Evolutionary conservation across 228 moss, liverwort and hornwort genomes (phyloP).

Genomic region (Sphagnum fallax): DNA sequence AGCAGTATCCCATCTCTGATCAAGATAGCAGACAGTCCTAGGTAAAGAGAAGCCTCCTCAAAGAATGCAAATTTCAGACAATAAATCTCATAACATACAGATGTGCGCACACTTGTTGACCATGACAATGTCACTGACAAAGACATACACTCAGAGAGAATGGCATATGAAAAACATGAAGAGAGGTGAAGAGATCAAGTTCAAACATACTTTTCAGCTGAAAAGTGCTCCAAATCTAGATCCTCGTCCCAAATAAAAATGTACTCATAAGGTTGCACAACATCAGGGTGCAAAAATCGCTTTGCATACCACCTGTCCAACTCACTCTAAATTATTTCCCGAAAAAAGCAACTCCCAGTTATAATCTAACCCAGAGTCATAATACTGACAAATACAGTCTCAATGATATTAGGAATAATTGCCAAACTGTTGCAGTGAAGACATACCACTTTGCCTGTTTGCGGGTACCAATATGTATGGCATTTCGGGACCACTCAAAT

Average conservation of each 20-base stretch:
- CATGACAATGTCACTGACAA: too few species aligned
- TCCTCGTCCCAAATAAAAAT: slow-evolving; percentile 70
- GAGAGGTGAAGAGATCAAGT: neutral
- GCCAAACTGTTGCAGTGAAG: neutral
- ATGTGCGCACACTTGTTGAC: too few species aligned
- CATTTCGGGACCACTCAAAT: slow-evolving; percentile 82
- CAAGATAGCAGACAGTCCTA: too few species aligned
- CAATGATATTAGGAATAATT: neutral
- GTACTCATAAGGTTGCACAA: slow-evolving; percentile 57
- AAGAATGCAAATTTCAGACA: too few species aligned
- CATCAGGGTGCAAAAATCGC: slow-evolving; percentile 58
- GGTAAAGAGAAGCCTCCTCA: too few species aligned
- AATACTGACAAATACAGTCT: neutral
- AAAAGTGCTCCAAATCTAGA: slow-evolving; percentile 62
- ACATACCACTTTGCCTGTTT: slow-evolving; percentile 96
- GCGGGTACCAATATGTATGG: slow-evolving; percentile 73
- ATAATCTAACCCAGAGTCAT: neutral
- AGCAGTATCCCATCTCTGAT: too few species aligned
- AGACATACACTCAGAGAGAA: too few species aligned
- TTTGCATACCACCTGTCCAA: slow-evolving; percentile 61
- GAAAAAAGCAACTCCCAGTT: too few species aligned
- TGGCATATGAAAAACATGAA: too few species aligned
- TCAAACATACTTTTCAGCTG: slow-evolving; percentile 19
- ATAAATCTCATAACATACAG: too few species aligned
- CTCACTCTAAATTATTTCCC: neutral